Evolutionary conservation across 805 yeast genomes (phyloP).

Genomic region (Torulaspora indica): DNA sequence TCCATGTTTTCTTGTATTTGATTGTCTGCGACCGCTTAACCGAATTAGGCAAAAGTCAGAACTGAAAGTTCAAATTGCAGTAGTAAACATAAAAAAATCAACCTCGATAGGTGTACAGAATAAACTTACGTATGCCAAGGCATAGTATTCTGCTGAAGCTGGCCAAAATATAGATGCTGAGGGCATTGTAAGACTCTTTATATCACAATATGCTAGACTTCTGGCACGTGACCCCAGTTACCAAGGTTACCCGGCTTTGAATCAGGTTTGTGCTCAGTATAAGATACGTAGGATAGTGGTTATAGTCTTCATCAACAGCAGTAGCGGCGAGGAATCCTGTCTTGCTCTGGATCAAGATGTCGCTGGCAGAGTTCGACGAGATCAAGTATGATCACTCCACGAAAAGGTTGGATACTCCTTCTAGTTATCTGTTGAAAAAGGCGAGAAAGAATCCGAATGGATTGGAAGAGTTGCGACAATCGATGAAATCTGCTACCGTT

Average conservation of each 20-base stretch:
- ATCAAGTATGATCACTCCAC: conserved; percentile 60
- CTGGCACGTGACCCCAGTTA: no score
- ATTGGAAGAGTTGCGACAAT: conserved; percentile 58
- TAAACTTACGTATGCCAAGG: no score
- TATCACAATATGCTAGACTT: no score
- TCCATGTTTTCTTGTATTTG: no score
- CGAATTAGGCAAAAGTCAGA: neutral
- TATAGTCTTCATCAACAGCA: no score
- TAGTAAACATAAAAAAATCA: neutral
- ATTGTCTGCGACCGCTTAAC: neutral
- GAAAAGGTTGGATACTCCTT: conserved; percentile 65
- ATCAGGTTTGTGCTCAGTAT: neutral
- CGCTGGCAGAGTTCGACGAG: conserved; percentile 48
- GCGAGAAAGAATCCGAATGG: conserved; percentile 51
- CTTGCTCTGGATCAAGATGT: conserved; percentile 25
- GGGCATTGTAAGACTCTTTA: no score
- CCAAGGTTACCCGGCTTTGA: no score
- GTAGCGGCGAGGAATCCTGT: neutral
- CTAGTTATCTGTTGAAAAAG: conserved; percentile 60
- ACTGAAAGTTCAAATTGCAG: neutral
- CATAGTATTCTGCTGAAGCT: no score
- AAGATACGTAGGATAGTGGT: neutral
- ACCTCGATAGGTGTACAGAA: no score
- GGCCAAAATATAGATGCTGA: no score
- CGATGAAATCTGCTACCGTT: conserved; percentile 66